Percentiles rank a stretch among this genome's conserved stretches.
These are phyloP conservation scores for Scleromitrula shiraiana DNA, from an alignment of 2,329 filamentous ascomycete species.

Conservation along the genomic window DNA sequence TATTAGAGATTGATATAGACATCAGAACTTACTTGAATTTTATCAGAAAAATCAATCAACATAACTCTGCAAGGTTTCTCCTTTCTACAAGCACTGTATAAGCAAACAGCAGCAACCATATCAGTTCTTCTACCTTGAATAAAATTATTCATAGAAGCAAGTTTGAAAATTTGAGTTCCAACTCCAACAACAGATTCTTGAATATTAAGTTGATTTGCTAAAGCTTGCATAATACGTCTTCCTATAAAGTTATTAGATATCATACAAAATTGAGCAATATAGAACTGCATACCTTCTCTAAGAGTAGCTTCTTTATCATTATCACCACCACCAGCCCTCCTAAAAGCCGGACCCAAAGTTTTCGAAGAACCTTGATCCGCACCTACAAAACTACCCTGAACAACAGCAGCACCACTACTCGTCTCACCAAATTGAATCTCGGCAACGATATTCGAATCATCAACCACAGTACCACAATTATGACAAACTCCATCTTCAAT, in stretches of 20 bases:
- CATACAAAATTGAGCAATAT: background rate
- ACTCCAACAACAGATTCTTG: slow-evolving; percentile 55
- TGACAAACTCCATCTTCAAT: slow-evolving; percentile 65
- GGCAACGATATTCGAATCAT: slow-evolving; percentile 81
- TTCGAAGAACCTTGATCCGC: slow-evolving; percentile 61
- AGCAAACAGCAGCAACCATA: slow-evolving; percentile 80
- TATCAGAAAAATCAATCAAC: slow-evolving; percentile 91
- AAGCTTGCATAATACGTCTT: slow-evolving; percentile 50
- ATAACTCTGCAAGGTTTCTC: slow-evolving; percentile 75
- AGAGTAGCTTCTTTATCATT: slow-evolving; percentile 53
- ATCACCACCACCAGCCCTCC: slow-evolving; percentile 49
- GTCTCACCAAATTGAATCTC: slow-evolving; percentile 90
- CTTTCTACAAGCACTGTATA: slow-evolving; percentile 82
- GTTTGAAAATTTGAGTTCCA: slow-evolving; percentile 67
- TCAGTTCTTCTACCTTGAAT: slow-evolving; percentile 79
- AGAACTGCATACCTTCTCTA: slow-evolving; percentile 34
- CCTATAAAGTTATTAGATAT: slow-evolving; percentile 15
- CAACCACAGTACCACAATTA: slow-evolving; percentile 76
- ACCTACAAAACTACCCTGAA: slow-evolving; percentile 82
- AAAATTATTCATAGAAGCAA: slow-evolving; percentile 67
- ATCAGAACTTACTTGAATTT: slow-evolving; percentile 51
- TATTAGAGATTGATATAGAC: slow-evolving; percentile 1
- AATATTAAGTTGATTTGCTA: slow-evolving; percentile 52
- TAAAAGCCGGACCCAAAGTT: slow-evolving; percentile 54
- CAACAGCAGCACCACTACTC: slow-evolving; percentile 74